These are phyloP conservation scores for Syncephalastrum contaminatum DNA, from an alignment of 371 early-diverging fungal genomes.

Conservation along the genomic window DNA sequence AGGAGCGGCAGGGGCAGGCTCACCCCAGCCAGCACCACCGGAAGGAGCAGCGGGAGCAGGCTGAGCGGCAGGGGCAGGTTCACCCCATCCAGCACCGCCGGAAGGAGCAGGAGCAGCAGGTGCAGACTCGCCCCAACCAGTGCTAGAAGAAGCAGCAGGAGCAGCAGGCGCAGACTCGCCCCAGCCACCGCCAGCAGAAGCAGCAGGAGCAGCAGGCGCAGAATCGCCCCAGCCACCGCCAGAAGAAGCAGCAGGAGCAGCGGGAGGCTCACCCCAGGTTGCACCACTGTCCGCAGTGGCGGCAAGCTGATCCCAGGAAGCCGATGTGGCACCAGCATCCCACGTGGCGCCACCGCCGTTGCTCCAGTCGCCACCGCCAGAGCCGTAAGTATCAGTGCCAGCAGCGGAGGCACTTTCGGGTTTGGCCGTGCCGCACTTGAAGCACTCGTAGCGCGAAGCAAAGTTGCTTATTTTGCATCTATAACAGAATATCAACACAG, in stretches of 20 bases:
- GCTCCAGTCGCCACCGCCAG: neutral
- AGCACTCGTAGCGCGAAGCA: conserved; percentile 28
- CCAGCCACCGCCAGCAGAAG: conserved; percentile 24
- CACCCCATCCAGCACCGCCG: conserved; percentile 21
- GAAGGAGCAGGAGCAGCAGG: conserved; percentile 16
- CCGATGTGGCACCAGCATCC: conserved; percentile 21
- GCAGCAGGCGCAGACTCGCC: conserved; percentile 16
- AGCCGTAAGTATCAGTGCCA: too few relatives aligned
- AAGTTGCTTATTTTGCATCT: conserved; percentile 38
- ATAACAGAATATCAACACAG: conserved; percentile 19
- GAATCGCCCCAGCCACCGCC: conserved; percentile 17
- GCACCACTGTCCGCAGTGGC: conserved; percentile 17
- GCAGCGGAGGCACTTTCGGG: conserved; percentile 9
- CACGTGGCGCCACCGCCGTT: conserved; percentile 24
- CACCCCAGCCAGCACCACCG: conserved; percentile 18
- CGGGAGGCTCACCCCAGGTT: conserved; percentile 23
- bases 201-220: conserved; percentile 12
- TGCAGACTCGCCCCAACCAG: conserved; percentile 17
- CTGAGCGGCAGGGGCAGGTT: conserved; percentile 14
- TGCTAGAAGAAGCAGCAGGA: conserved; percentile 11
- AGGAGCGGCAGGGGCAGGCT: conserved; percentile 15
- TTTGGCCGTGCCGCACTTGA: conserved; percentile 34
- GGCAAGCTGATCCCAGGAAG: conserved; percentile 25
- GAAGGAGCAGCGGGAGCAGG: conserved; percentile 14
- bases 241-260: conserved; percentile 13